Evolutionary conservation across 148 eudicot species (phyloP).

Genomic region (Polygonum aviculare): DNA sequence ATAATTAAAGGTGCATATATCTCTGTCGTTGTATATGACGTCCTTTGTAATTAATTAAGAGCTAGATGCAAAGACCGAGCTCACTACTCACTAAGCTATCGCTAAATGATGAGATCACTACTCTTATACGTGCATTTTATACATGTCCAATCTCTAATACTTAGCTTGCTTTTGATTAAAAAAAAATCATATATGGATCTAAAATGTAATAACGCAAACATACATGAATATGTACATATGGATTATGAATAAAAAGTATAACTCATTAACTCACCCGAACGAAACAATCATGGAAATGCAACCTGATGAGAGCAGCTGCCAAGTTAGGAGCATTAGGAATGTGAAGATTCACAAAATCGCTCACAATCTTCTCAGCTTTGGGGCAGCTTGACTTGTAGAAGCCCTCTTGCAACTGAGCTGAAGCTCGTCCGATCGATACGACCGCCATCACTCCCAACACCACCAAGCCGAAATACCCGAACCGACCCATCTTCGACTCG

Average conservation of each 20-base stretch:
- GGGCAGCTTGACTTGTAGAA: constrained; percentile 46
- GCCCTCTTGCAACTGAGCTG: constrained; percentile 20
- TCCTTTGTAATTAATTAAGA: too few species aligned
- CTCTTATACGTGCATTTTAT: too few species aligned
- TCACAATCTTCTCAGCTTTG: constrained; percentile 42
- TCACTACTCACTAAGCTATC: too few species aligned
- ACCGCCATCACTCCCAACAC: background rate
- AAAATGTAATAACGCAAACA: too few species aligned
- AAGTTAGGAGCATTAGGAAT: constrained; percentile 41
- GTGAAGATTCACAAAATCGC: constrained; percentile 27
- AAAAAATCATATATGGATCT: background rate
- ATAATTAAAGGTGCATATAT: background rate
- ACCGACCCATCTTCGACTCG: background rate
- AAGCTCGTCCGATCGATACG: background rate
- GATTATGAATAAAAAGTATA: too few species aligned
- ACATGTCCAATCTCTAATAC: too few species aligned
- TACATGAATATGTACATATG: too few species aligned
- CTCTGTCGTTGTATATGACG: too few species aligned
- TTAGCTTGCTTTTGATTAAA: background rate
- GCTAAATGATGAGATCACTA: too few species aligned
- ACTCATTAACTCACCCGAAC: constrained; percentile 29
- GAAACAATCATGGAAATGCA: constrained; percentile 65
- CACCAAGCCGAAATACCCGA: background rate
- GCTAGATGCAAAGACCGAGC: too few species aligned
- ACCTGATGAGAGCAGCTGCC: constrained; percentile 35